These are phyloP conservation scores for Luffa aegyptiaca DNA, from an alignment of 306 rosid genomes.

Conservation along the genomic window DNA sequence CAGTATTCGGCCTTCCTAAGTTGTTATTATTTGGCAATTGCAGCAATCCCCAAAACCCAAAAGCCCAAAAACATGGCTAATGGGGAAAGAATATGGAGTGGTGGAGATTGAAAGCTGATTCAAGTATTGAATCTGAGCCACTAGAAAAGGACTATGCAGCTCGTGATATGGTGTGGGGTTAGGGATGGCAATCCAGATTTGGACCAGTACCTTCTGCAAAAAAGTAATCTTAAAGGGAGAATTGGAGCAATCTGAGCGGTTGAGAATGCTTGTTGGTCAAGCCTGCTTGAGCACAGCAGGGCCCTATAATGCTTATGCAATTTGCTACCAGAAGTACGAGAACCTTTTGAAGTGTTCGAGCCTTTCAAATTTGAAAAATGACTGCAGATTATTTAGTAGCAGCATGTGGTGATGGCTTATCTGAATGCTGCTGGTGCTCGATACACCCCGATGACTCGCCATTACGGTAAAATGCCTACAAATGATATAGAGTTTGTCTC, in stretches of 20 bases:
- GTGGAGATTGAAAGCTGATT: background rate
- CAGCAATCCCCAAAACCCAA: background rate
- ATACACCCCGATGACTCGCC: background rate
- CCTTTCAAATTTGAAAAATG: background rate
- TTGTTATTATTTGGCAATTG: background rate
- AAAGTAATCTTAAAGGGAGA: background rate
- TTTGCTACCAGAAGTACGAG: background rate
- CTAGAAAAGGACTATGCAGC: slow-evolving; percentile 4
- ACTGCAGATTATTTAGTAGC: background rate
- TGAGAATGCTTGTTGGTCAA: background rate
- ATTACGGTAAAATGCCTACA: background rate
- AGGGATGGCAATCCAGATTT: background rate
- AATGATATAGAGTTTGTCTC: background rate
- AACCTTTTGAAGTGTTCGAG: background rate
- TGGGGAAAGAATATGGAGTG: background rate
- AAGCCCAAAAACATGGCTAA: background rate
- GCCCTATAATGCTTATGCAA: background rate
- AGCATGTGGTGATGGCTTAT: background rate
- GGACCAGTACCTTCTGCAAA: background rate
- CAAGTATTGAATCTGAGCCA: background rate
- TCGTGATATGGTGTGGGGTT: slow-evolving; percentile 2
- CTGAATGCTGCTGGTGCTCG: background rate
- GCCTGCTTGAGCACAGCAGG: background rate
- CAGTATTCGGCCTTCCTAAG: background rate
- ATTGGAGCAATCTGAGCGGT: background rate